phyloP scores from a whole-genome alignment of 768 basidiomycete species.

The Termitomyces sp. region DNA sequence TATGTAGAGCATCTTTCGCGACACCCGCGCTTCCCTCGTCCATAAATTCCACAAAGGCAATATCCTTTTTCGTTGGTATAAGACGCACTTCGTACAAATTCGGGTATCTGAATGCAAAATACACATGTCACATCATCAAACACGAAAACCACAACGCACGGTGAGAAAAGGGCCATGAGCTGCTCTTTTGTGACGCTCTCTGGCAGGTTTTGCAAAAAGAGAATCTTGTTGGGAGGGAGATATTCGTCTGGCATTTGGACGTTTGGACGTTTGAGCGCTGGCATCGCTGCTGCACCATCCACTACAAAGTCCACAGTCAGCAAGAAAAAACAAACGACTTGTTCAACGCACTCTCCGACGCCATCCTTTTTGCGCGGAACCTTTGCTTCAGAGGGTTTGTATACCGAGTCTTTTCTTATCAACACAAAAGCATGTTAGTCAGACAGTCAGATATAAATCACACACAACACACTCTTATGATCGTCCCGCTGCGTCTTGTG shows the following conservation, averaged over 20 bases:
- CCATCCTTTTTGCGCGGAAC: conserved; percentile 73
- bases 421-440: conserved; percentile 1
- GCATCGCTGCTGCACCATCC: conserved; percentile 60
- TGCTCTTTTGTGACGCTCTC: conserved; percentile 91
- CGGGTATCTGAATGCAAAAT: conserved; percentile 59
- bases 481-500: conserved; percentile 73
- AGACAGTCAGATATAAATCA: not conserved
- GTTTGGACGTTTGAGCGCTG: conserved; percentile 70
- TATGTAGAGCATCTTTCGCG: conserved; percentile 95
- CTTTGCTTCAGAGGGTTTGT: conserved; percentile 89
- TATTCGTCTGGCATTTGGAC: conserved; percentile 99
- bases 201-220: conserved; percentile 96
- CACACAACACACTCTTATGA: conserved; percentile 67
- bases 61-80: conserved; percentile 95
- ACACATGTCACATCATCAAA: not conserved
- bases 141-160: conserved; percentile 36
- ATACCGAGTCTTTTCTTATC: conserved; percentile 69
- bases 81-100: conserved; percentile 97
- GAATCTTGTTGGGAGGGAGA: conserved; percentile 97
- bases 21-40: conserved; percentile 89
- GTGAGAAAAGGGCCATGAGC: conserved; percentile 85
- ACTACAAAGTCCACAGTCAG: conserved; percentile 31
- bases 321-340: not conserved
- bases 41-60: conserved; percentile 96
- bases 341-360: conserved; percentile 60